Evolutionary conservation across 768 basidiomycete genomes (phyloP).

Genomic region (Suillus decipiens): DNA sequence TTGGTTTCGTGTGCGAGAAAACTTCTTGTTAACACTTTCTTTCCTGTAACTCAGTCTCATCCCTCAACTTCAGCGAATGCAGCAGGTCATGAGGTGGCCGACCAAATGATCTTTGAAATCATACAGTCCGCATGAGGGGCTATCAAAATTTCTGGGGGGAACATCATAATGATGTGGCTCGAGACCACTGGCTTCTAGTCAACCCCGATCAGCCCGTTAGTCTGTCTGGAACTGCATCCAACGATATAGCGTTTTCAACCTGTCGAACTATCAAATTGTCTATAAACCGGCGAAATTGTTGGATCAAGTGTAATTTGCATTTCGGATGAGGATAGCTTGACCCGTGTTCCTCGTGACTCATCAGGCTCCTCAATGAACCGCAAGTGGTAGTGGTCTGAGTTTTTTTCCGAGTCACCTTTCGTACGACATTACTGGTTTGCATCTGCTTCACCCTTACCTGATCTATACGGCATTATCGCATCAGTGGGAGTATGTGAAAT

Average conservation of each 20-base stretch:
- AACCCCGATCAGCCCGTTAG: not conserved
- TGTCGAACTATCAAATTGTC: not conserved
- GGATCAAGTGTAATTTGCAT: not conserved
- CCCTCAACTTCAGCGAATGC: not conserved
- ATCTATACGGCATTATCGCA: not conserved
- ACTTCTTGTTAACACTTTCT: not conserved
- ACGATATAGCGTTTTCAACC: not conserved
- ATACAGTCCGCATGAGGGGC: not conserved
- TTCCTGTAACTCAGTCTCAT: not conserved
- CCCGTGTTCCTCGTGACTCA: not conserved
- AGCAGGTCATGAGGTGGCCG: not conserved
- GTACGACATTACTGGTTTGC: not conserved
- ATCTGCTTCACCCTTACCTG: not conserved
- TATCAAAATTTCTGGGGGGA: not conserved
- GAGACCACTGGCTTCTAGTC: not conserved
- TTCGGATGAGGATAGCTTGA: not conserved
- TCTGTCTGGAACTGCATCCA: not conserved
- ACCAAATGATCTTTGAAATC: not conserved
- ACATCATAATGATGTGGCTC: not conserved
- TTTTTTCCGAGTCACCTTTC: not conserved
- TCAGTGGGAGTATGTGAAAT: slow-evolving; percentile 3
- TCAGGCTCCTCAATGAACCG: not conserved
- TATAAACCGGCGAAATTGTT: not conserved
- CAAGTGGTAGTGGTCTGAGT: not conserved
- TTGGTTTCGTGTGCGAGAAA: not conserved